Base-by-base conservation (phyloP, 2,329 filamentous ascomycete species). In the Ophiostoma himal-ulmi region DNA sequence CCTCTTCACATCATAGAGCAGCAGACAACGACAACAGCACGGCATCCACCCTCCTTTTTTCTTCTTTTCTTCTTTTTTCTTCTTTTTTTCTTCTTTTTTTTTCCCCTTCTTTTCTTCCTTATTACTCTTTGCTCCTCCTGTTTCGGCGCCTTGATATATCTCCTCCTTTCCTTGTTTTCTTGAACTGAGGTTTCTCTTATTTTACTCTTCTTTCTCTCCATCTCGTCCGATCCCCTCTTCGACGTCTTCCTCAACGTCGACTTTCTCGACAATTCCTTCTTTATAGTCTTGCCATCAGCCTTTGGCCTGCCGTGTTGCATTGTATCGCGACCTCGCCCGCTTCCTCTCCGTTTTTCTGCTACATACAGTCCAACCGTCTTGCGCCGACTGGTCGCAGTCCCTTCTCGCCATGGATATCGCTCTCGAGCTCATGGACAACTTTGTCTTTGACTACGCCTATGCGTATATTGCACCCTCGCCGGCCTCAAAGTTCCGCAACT, bases 381-480 rank as follows among this genome's bases (percentile, higher is more conserved):
- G 22, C 13, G 69, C 37, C 34, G 69, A 60, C 54, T 65, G 52
- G 17, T n/a, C 60, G 36, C 54, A 65, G 39, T 57, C 52, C 66
- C 34, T 54, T 67, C 11, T 70, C 69, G 54, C 68, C 71, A 97
- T 98, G 94, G 94, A 98, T 84, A 88, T 97, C 81, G 88, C 95
- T 65, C 90, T 97, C 74, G 94, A 97, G 81, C 76, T 94, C 72
- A 86, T 88, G 80, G 94, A 98, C 81, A 92, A 89, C 76, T 92
- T 90, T 77, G 76, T 94, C 73, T 90, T 91, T 80, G 94, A 98
- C 81, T 87, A 89, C 75, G 75, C 91, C 71, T 97, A 96, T 78
- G 89, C 93, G 68, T 82, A 91, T n/a, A 93, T 94, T 8, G 82
- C 82, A 65, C 82, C 81, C 39, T 80, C 83, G 14, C 82, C 83